Evolutionary conservation across 1,284 basidiomycete genomes (phyloP).

Genomic region (Trichosporon asahii): DNA sequence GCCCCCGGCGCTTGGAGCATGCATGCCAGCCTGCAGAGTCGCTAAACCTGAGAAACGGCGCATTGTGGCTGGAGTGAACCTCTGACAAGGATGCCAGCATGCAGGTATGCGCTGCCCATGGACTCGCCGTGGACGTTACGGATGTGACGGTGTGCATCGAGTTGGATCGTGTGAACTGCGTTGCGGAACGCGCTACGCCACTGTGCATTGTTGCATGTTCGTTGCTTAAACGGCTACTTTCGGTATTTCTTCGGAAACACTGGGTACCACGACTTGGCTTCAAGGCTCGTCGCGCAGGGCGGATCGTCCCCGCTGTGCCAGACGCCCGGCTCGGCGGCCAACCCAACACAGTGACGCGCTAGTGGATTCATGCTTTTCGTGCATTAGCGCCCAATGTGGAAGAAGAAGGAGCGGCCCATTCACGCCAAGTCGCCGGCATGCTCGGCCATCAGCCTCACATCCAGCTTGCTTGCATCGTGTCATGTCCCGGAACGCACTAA

Average conservation of each 20-base stretch:
- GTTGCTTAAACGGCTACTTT: not conserved
- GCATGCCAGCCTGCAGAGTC: not conserved
- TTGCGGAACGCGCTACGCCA: slow-evolving; percentile 1
- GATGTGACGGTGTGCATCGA: not conserved
- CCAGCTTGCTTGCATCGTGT: not conserved
- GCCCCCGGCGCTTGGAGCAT: not conserved
- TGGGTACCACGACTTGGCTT: not conserved
- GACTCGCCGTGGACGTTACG: not conserved
- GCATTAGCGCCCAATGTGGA: not conserved
- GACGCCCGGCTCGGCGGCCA: not conserved
- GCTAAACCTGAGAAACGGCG: no score
- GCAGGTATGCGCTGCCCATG: not conserved
- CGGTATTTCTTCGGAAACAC: not conserved
- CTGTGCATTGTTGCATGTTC: not conserved
- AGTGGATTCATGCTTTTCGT: slow-evolving; percentile 3
- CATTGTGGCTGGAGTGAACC: no score
- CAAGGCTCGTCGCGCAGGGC: not conserved
- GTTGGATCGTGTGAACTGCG: not conserved
- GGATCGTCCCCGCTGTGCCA: not conserved
- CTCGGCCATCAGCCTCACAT: not conserved
- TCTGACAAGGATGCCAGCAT: not conserved
- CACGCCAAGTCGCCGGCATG: not conserved
- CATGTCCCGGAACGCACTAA: not conserved
- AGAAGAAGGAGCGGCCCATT: no score
- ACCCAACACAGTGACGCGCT: not conserved